Evolutionary conservation across 1,284 basidiomycete genomes (phyloP), one percentile per base, ranked within the genome.

Genomic region (Neolentinus lepideus): DNA sequence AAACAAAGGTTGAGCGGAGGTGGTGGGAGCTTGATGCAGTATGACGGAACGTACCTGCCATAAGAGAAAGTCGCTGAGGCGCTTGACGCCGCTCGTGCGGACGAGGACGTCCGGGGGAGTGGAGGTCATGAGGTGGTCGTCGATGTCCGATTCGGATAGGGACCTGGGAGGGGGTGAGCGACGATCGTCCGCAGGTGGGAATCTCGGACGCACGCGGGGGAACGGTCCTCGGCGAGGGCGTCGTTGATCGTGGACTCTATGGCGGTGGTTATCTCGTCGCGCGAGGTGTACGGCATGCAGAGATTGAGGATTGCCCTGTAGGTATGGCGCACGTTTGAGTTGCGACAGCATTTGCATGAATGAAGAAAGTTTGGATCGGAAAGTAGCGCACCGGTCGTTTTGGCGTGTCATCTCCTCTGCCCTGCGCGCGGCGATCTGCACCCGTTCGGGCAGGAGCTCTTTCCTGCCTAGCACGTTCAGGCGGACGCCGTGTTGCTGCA

Each of bases 221-320:
- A 38, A 54, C 33, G 51, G n/a, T 46, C 74, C 2, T 69, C 62
- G 12, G 72, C 64, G 21, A 84, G 61, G 3, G 80, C 75, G 4
- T 77, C 67, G 9, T 74, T 71, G 11, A 94, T 75, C 12, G 79
- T 78, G 0, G 72, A 73, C 60, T 84, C 72, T 1, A 95, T 80
- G 0, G 94, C 89, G 0, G 81, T 80, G 3, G 90, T 80, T 12
- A 99, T 96, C 71, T 99, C 97, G 66, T 99, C 92, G 43, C 88
- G 80, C 2, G 94, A 90, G 1, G 92, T 81, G 66, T 99, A 99
- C 0, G 97, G 91, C 76, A 96, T 94, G 71, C 93, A 96, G 12
- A 99, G 76, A 64, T 99, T 99, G 47, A 99, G 77, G 33, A 95
- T 88, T 0, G 92, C 88, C 38, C 93, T 96, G 29, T 31, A 6